Evolutionary conservation across 2,329 filamentous ascomycete species (phyloP).

Genomic region (Leptographium wingfieldii): DNA sequence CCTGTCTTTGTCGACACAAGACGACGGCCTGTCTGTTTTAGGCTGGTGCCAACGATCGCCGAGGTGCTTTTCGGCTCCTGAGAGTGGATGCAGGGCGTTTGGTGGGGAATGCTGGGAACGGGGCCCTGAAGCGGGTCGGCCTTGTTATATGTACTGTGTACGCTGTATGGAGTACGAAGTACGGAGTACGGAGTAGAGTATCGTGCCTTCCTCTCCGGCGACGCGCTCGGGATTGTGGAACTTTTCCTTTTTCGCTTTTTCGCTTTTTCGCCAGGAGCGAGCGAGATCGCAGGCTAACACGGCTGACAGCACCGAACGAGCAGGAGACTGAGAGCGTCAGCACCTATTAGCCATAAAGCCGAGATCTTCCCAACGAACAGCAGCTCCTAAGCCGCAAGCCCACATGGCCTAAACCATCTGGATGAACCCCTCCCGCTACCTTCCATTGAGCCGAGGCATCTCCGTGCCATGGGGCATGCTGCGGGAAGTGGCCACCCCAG

Average conservation of each 20-base stretch:
- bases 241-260: not conserved
- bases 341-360: not conserved
- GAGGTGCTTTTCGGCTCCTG: constrained; percentile 12
- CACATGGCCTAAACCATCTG: not conserved
- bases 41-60: constrained; percentile 6
- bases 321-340: not conserved
- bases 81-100: not conserved
- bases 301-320: not conserved
- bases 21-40: not conserved
- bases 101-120: not conserved
- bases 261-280: not conserved
- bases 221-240: not conserved
- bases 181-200: no score
- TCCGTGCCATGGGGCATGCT: not conserved
- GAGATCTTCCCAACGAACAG: not conserved
- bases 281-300: not conserved
- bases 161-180: no score
- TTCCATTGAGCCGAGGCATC: constrained; percentile 7
- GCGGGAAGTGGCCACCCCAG: not conserved
- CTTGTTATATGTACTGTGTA: not conserved
- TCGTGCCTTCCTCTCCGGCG: not conserved
- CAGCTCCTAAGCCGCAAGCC: not conserved
- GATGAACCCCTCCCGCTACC: not conserved
- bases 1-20: not conserved
- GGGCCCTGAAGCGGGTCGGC: not conserved